These are phyloP conservation scores for Gautieria morchelliformis DNA, from an alignment of 768 basidiomycete genomes.

Conservation along the genomic window DNA sequence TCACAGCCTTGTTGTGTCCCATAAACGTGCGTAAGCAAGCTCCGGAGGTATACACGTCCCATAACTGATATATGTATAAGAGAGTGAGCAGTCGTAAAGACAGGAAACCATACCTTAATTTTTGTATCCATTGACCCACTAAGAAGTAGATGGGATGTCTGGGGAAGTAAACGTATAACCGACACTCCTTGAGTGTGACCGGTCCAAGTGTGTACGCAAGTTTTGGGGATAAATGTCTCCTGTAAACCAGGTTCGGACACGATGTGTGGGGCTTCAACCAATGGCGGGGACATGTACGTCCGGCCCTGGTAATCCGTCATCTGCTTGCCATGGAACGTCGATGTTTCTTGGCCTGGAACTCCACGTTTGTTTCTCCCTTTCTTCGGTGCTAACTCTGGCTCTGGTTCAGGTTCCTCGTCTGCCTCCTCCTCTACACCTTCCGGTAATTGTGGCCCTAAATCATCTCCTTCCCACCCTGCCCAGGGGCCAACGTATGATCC, in stretches of 20 bases:
- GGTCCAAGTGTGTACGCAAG: conserved; percentile 95
- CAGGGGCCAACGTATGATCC: conserved; percentile 91
- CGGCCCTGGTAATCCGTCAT: conserved; percentile 96
- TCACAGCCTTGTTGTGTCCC: conserved; percentile 93
- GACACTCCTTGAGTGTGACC: conserved; percentile 96
- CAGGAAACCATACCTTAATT: conserved; percentile 61
- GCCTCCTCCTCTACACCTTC: conserved; percentile 44
- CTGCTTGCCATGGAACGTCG: conserved; percentile 94
- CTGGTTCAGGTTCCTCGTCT: conserved; percentile 52
- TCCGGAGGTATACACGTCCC: conserved; percentile 96
- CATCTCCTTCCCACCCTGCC: conserved; percentile 85
- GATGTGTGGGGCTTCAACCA: conserved; percentile 81
- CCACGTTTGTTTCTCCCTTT: conserved; percentile 75
- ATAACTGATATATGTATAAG: conserved; percentile 46
- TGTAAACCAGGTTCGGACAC: conserved; percentile 71
- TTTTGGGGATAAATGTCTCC: conserved; percentile 91
- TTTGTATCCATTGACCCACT: conserved; percentile 98
- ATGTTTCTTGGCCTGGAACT: conserved; percentile 79
- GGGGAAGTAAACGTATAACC: conserved; percentile 87
- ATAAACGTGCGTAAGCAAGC: conserved; percentile 96
- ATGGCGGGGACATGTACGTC: conserved; percentile 93
- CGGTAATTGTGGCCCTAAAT: conserved; percentile 42
- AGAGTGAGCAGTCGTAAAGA: neutral
- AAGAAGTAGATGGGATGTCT: conserved; percentile 85
- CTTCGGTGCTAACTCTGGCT: conserved; percentile 51